Base-by-base conservation (phyloP, 164 flowering plant species). In the Dillenia suffruticosa region DNA sequence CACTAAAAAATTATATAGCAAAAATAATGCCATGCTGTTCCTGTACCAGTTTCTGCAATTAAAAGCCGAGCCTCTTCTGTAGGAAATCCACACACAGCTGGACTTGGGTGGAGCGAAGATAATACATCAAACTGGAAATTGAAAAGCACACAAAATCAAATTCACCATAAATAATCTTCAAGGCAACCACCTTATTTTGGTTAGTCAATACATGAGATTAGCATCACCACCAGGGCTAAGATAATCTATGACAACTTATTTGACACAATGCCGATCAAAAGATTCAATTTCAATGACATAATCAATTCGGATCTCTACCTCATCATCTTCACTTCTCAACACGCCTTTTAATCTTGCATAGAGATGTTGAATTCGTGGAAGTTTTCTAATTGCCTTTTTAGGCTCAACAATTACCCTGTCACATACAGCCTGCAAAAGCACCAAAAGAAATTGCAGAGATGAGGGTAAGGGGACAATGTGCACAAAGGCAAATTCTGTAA, bases 81-180 rank as follows among this genome's bases (percentile, higher is more conserved):
- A 51, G 99, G 99, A 74, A 76, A 85, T 64, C 99, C 96, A 76
- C 97, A 91, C 54, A 94, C 97, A 48, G 97, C 99, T 64, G 99
- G 99, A 75, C 72, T 91, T 62, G 99, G 99, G 74, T 94, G 99
- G 63, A 94, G 90, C 44, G 85, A 83, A 56, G 92, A 79, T 72
- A 94, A 75, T 63, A 94, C 71, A 45, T 82, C 82, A 79, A 85
- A 94, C 99, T 91, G 87, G 64, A 61, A 10, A 45, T n/a, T 24
- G 43, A 14, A 26, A 47, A 14, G 6, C 26, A 63, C 24, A 16
- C 12, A 12, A 46, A 47, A 32, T 32, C 40, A 32, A 32, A 32
- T 32, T 32, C 43, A 51, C 6, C 52, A 19, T 14, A 24, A 24
- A 17, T n/a, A n/a, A 16, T 9, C 32, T 16, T 15, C 43, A 12